phyloP scores from a whole-genome alignment of 1,284 basidiomycete genomes.

The Apiotrichum mycotoxinovorans region DNA sequence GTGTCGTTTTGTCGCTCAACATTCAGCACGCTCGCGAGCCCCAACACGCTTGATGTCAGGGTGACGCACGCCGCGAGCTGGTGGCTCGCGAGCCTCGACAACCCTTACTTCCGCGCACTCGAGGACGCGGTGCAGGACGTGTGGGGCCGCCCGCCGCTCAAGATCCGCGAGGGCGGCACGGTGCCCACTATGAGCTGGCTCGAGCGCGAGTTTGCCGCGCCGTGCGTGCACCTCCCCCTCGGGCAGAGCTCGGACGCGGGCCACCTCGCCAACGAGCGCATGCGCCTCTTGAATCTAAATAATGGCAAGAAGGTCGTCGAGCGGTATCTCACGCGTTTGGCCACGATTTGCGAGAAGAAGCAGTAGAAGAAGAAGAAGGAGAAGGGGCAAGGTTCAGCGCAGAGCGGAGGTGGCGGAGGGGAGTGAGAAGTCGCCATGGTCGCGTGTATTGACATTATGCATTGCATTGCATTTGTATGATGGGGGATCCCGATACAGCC shows the following conservation, averaged over 20 bases:
- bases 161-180: conserved; percentile 85
- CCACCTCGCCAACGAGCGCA: conserved; percentile 52
- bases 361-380: too few species aligned
- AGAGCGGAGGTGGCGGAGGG: too few species aligned
- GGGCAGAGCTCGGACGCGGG: conserved; percentile 48
- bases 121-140: conserved; percentile 76
- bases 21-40: conserved; percentile 63
- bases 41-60: conserved; percentile 69
- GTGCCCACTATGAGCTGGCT: conserved; percentile 89
- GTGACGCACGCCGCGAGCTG: conserved; percentile 86
- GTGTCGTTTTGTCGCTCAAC: conserved; percentile 59
- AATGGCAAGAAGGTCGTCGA: conserved; percentile 50
- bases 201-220: conserved; percentile 73
- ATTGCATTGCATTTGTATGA: too few species aligned
- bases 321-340: conserved; percentile 37
- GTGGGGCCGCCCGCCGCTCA: conserved; percentile 77
- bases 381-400: too few species aligned
- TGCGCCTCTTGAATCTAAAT: conserved; percentile 49
- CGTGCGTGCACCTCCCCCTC: conserved; percentile 48
- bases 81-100: conserved; percentile 87
- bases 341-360: too few species aligned
- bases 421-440: too few species aligned
- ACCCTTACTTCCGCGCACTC: conserved; percentile 76
- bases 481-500: too few species aligned
- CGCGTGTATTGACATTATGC: too few species aligned